Percentiles rank a stretch among this genome's conserved stretches.
Conservation (phyloP, 108 stramenopile species). For the Skeletonema marinoi region DNA sequence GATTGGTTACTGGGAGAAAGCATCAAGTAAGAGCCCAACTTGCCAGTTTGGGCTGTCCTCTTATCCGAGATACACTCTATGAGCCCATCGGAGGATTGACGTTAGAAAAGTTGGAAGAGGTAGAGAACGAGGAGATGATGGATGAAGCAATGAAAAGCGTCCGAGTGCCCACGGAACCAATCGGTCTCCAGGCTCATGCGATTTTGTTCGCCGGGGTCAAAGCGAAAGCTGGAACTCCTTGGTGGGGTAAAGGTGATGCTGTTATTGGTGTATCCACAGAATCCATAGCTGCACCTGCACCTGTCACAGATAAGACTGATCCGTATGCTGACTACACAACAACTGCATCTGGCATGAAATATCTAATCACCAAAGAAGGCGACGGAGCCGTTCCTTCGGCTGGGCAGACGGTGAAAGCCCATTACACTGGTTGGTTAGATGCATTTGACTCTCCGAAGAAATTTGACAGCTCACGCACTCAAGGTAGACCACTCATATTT, state of each 20-base stretch:
- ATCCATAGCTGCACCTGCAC: constrained; percentile 23
- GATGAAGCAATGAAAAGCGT: constrained; percentile 67
- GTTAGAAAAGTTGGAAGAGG: constrained; percentile 62
- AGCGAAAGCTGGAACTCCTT: constrained; percentile 78
- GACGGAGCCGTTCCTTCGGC: constrained; percentile 81
- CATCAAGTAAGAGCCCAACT: constrained; percentile 90
- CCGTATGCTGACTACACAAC: constrained; percentile 68
- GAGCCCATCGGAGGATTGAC: constrained; percentile 80
- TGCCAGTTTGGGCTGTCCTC: constrained; percentile 80
- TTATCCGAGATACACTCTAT: constrained; percentile 86
- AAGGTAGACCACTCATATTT: constrained; percentile 93
- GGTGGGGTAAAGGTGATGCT: constrained; percentile 71
- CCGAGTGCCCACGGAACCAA: constrained; percentile 69
- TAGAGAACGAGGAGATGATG: constrained; percentile 60
- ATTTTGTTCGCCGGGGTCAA: constrained; percentile 85
- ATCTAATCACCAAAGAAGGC: constrained; percentile 85
- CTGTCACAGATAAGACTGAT: constrained; percentile 47
- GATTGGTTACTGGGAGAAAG: constrained; percentile 86
- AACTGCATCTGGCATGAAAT: constrained; percentile 90
- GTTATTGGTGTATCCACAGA: neutral
- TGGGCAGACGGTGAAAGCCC: constrained; percentile 91
- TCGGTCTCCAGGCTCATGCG: constrained; percentile 88
- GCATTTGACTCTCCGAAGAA: constrained; percentile 84
- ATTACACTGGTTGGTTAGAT: constrained; percentile 97
- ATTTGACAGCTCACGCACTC: constrained; percentile 95